Conservation (phyloP, 2,329 filamentous ascomycete genomes). For the Pseudogymnoascus sp. region DNA sequence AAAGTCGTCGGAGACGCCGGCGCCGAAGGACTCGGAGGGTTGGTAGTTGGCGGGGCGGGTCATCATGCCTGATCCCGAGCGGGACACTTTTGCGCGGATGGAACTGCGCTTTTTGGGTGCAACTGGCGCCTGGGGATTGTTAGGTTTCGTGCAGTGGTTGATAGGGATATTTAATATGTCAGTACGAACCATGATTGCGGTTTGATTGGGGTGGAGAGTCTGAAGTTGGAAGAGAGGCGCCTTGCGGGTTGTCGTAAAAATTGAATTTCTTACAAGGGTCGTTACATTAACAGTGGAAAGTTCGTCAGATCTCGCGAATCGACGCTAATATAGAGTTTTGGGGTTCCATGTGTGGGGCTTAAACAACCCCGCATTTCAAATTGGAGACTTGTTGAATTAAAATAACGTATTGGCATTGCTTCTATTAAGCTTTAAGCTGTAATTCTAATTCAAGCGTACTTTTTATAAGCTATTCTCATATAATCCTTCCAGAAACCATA, state of each 20-base stretch:
- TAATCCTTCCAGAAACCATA: neutral
- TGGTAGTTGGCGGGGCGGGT: constrained; percentile 16
- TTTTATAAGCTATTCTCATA: neutral
- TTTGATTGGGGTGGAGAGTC: neutral
- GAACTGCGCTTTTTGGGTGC: constrained; percentile 44
- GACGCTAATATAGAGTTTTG: constrained; percentile 5
- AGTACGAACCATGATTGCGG: constrained; percentile 15
- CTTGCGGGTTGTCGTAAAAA: neutral
- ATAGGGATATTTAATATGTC: neutral
- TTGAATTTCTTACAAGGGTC: constrained; percentile 4
- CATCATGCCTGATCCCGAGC: constrained; percentile 37
- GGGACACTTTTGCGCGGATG: constrained; percentile 49
- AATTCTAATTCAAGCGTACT: neutral
- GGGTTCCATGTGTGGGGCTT: neutral
- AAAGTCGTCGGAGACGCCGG: constrained; percentile 51
- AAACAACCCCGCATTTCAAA: constrained; percentile 3
- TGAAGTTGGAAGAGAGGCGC: neutral
- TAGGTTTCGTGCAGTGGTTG: constrained; percentile 17
- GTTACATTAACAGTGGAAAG: constrained; percentile 3
- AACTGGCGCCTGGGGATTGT: constrained; percentile 29
- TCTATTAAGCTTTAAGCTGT: neutral
- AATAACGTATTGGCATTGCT: neutral
- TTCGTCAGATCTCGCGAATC: constrained; percentile 9
- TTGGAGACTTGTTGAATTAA: neutral
- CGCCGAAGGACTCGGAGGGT: constrained; percentile 37